Base-by-base conservation (phyloP, 768 basidiomycete species). In the Rhodosporidiobolus odoratus region DNA sequence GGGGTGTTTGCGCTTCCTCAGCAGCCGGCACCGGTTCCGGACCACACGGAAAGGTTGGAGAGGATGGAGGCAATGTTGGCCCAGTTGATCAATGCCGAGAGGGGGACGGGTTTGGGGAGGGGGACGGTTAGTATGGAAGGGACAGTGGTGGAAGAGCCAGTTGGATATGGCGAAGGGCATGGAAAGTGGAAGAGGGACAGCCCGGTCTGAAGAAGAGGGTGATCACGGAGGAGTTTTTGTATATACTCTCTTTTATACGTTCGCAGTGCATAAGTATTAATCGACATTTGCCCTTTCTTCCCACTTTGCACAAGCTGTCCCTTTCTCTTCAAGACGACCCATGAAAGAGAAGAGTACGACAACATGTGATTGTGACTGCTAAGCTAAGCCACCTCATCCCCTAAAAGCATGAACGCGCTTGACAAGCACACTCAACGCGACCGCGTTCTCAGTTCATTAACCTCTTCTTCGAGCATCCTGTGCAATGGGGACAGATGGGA, bases 381-480 rank as follows among this genome's bases (percentile, higher is more conserved):
- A 65, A 62, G 35, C 45, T 48, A 57, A 21, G 40, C 40, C 30
- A 17, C 35, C 25, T 5, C 25, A 32, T 23, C 41, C 37, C 40
- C 13, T 3, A 41, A 32, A n/a, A n/a, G n/a, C n/a, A n/a, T n/a
- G n/a, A n/a, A n/a, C n/a, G n/a, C n/a, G n/a, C n/a, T n/a, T n/a
- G 10, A 19, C 21, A 23, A 35, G 23, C 27, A 30, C 8, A 13
- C 17, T 54, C 52, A 65, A 30, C 37, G 16, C 25, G 6, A 15
- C 9, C 47, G 45, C 25, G 62, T 56, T 10, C 63, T 35, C 41
- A 69, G 38, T 50, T 65, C 63, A 40, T 35, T 53, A 3, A 43
- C 25, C 41, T 69, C 62, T 15, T 62, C 58, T 23, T 69, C 62
- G 32, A 69, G 57, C 48, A 50, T 53, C 48, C 62, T 59, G 63